phyloP scores from a whole-genome alignment of 2,329 filamentous ascomycete genomes.

The Trichoderma atroviride region DNA sequence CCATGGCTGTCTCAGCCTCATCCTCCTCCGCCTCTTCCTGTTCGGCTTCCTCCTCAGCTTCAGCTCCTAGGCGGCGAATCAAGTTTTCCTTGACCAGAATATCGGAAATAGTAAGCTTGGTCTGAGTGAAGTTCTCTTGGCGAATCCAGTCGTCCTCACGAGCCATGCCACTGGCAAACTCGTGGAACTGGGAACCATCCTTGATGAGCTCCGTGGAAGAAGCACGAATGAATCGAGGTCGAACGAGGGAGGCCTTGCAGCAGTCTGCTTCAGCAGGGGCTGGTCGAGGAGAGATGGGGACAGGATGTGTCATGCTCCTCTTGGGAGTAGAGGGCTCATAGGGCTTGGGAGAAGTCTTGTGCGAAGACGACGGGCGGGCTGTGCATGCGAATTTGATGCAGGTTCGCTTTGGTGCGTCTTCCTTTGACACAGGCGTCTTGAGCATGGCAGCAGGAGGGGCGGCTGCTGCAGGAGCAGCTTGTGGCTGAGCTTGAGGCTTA shows the following conservation, averaged over 20 bases:
- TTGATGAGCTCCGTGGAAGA: constrained; percentile 53
- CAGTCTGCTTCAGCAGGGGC: constrained; percentile 28
- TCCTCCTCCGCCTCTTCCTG: constrained; percentile 68
- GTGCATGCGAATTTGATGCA: constrained; percentile 78
- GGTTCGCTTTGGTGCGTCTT: constrained; percentile 54
- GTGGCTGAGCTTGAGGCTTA: constrained; percentile 56
- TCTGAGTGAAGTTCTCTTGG: constrained; percentile 64
- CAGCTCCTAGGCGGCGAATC: constrained; percentile 81
- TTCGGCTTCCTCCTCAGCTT: constrained; percentile 86
- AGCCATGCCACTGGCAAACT: constrained; percentile 82
- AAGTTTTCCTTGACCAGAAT: constrained; percentile 87
- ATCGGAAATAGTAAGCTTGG: constrained; percentile 84
- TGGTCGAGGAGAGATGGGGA: constrained; percentile 33
- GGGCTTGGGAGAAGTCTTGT: constrained; percentile 43
- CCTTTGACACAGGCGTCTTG: constrained; percentile 38
- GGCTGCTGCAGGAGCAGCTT: constrained; percentile 36
- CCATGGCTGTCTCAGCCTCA: constrained; percentile 37
- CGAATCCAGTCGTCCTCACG: constrained; percentile 90
- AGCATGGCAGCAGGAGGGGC: constrained; percentile 40
- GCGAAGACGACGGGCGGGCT: constrained; percentile 51
- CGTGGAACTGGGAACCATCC: constrained; percentile 74
- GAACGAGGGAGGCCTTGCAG: constrained; percentile 33
- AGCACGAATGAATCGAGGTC: constrained; percentile 54
- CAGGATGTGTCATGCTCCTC: constrained; percentile 33
- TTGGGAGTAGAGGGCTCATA: constrained; percentile 39